These are phyloP conservation scores for Pisolithus thermaeus DNA, from an alignment of 1,284 basidiomycete species.

Conservation along the genomic window DNA sequence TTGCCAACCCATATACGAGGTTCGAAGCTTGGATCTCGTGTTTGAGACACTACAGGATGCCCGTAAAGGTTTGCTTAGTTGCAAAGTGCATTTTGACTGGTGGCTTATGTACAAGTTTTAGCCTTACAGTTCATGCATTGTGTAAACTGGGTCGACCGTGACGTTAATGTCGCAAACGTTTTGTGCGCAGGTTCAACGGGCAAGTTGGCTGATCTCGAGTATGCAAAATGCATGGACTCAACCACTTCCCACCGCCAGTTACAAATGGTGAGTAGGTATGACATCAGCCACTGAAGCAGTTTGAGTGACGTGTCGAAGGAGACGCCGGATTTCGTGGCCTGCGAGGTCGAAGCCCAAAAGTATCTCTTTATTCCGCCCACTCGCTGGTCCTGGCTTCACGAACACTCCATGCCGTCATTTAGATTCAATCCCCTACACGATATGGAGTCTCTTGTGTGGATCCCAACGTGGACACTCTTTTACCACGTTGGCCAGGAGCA, in stretches of 20 bases:
- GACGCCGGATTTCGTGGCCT: constrained; percentile 14
- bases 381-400: not conserved
- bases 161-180: constrained; percentile 8
- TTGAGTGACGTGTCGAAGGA: constrained; percentile 5
- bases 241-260: not conserved
- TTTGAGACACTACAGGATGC: not conserved
- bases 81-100: not conserved
- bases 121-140: constrained; percentile 3
- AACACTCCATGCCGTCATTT: not conserved
- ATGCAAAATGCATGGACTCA: constrained; percentile 1
- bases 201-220: constrained; percentile 11
- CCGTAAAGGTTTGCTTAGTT: not conserved
- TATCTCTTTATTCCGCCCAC: not conserved
- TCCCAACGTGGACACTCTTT: not conserved
- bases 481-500: not conserved
- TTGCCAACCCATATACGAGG: not conserved
- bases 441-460: constrained; percentile 1
- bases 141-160: constrained; percentile 8
- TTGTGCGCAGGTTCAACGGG: not conserved
- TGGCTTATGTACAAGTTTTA: not conserved
- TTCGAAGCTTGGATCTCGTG: not conserved
- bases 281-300: not conserved
- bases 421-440: not conserved
- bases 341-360: not conserved
- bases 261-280: constrained; percentile 7